Evolutionary conservation across 2,329 filamentous ascomycete species (phyloP), one percentile per base, ranked within the genome.

Genomic region (Phialophora chinensis): DNA sequence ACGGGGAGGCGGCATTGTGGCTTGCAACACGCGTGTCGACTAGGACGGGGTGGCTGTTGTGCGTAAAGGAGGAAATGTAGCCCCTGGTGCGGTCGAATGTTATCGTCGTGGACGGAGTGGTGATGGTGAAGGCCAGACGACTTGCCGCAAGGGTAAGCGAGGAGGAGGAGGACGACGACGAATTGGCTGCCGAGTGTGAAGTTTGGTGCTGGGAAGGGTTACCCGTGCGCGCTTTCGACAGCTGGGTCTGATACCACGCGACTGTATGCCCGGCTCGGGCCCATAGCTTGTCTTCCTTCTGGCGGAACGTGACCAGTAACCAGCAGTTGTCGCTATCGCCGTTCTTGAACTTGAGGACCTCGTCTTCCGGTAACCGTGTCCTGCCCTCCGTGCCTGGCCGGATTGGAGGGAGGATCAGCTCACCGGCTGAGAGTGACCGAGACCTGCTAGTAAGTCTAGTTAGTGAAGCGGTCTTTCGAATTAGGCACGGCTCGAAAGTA

Each of bases 81-180:
- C 65, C 66, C 27, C 60, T 63, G 35, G 64, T 31, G 7, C 63
- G 65, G 56, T 68, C 63, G 38, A 67, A 66, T 6, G 49, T 59
- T 12, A 70, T 52, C 25, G 63, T 53, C 12, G 50, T 57, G 31
- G 61, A 29, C 10, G 57, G 25, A 44, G 35, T 65, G 42, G 38
- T 50, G 56, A 65, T 63, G 11, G 35, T 61, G 54, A 66, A 67
- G 8, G 58, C 54, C 17, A 60, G 50, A 20, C 20, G 31, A 20
- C 38, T 38, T 8, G 74, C 70, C 20, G 78, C 73, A 1, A 76
- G 69, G 2, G 73, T 68, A 72, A 91, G 86, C 33, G 27, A 53
- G 23, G 33, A 25, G 4, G 31, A 49, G n/a, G n/a, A n/a, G n/a
- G n/a, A 5, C 42, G 12, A 49, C 8, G 44, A 33, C 12, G 42